These are phyloP conservation scores for Cladosporium colombiae DNA, from an alignment of 2,329 filamentous ascomycete genomes.

Conservation along the genomic window DNA sequence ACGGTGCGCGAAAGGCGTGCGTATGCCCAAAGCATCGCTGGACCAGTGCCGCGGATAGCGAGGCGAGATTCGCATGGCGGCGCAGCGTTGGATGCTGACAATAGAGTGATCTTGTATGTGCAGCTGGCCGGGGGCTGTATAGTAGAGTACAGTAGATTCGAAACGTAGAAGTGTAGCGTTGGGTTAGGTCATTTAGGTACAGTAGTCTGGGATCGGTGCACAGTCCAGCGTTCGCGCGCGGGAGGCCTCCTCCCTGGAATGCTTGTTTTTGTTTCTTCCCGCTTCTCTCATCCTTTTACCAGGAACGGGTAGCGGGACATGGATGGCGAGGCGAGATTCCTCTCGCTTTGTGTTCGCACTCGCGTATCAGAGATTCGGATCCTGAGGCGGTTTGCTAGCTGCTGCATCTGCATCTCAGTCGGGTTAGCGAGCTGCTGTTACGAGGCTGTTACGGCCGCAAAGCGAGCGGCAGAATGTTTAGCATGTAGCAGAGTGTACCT, in stretches of 20 bases:
- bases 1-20: background rate
- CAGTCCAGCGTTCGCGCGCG: background rate
- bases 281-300: background rate
- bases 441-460: background rate
- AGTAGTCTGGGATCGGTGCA: background rate
- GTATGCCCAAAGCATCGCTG: background rate
- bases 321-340: background rate
- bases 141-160: background rate
- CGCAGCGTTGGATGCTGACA: background rate
- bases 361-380: background rate
- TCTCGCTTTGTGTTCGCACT: background rate
- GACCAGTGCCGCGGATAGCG: background rate
- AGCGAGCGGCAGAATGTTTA: background rate
- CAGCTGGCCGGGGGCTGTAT: background rate
- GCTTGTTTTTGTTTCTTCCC: background rate
- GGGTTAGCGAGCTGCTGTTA: background rate
- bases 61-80: background rate
- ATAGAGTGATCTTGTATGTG: background rate
- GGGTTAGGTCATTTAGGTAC: background rate
- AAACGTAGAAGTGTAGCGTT: background rate
- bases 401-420: background rate
- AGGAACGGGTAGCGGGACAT: background rate
- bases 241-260: background rate
- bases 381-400: background rate
- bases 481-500: background rate